Base-by-base conservation (phyloP, 2,329 filamentous ascomycete species). In the Claviceps pazoutovae region DNA sequence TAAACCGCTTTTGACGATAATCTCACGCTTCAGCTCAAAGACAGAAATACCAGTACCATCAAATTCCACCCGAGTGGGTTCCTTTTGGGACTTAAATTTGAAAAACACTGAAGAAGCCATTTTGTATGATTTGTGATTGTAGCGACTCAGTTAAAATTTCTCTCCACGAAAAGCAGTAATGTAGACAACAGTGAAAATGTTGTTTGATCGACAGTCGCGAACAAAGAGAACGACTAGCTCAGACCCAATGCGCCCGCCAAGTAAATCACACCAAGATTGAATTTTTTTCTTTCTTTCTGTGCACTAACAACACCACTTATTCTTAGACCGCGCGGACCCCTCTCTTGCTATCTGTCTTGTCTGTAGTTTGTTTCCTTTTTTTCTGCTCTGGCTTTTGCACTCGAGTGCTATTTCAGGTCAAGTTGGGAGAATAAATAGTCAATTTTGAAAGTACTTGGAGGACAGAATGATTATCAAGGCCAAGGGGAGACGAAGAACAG, bases 1-100 rank as follows among this genome's bases (percentile, higher is more conserved):
- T 59, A 98, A 79, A 55, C 88, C 88, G 69, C 88, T 94, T 68
- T 91, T 87, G 68, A 80, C 83, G 73, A 98, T 98, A 64, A 98
- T 98, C 72, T 97, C 93, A 74, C 91, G 86, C 74, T 98, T 98
- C 65, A 98, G 78, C 67, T 98, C 94, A 71, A 97, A 98, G 57
- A 97, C 93, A 56, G 91, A 95, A 65, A 97, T 95, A 69, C 88
- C 88, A 62, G 91, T 96, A 65, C 93, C 93, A 71, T 98, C 91
- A 69, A 98, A 97, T 64, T 90, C 87, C 62, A 98, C 89, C 64
- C 90, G 83, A 53, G 88, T 88, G 55, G 89, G 88, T 66, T 97
- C 93, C 74, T 89, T 96, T 67, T 94, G 89, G 61, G 91, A 97
- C 74, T 96, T 97, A 83, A 98, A 98, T 74, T 95, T 95, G 86